Evolutionary conservation across 2,329 filamentous ascomycete species (phyloP).

Genomic region (Dothideomycetidae sp.): DNA sequence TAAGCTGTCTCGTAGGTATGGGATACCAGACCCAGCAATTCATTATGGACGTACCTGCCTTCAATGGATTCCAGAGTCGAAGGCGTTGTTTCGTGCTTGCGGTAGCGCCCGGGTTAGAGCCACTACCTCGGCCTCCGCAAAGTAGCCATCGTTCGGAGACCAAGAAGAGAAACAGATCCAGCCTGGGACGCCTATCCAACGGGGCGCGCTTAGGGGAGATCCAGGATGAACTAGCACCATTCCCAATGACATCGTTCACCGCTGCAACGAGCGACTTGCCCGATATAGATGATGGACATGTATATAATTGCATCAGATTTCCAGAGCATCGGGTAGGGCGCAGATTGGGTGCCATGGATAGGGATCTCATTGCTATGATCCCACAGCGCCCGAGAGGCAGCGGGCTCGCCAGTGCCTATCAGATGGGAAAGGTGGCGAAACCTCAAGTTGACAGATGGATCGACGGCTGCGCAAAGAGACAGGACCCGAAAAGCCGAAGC

Average conservation of each 20-base stretch:
- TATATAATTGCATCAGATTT: slow-evolving; percentile 46
- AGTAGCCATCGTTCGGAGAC: slow-evolving; percentile 41
- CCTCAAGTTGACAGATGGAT: slow-evolving; percentile 1
- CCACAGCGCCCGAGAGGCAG: slow-evolving; percentile 38
- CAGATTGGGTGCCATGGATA: slow-evolving; percentile 26
- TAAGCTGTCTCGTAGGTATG: slow-evolving; percentile 58
- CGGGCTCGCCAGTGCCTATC: slow-evolving; percentile 17
- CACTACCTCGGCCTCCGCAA: slow-evolving; percentile 41
- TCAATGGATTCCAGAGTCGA: slow-evolving; percentile 51
- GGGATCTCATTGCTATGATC: slow-evolving; percentile 41
- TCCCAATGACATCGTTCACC: slow-evolving; percentile 40
- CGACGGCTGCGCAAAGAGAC: slow-evolving; percentile 3
- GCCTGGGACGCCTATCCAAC: slow-evolving; percentile 46
- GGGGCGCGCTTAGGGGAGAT: slow-evolving; percentile 45
- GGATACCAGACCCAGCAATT: slow-evolving; percentile 62
- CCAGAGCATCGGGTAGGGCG: slow-evolving; percentile 52
- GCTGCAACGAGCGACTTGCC: slow-evolving; percentile 49
- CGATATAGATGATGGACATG: slow-evolving; percentile 44
- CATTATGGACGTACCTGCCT: slow-evolving; percentile 54
- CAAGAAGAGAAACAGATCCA: slow-evolving; percentile 15
- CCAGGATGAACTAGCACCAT: slow-evolving; percentile 40
- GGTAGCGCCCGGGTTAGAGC: slow-evolving; percentile 48
- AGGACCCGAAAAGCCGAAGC: slow-evolving; percentile 16
- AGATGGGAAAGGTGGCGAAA: slow-evolving; percentile 9
- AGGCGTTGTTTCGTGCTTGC: slow-evolving; percentile 57